Evolutionary conservation across 106 monocot genomes (phyloP).

Genomic region (Apostasia shenzhenica): DNA sequence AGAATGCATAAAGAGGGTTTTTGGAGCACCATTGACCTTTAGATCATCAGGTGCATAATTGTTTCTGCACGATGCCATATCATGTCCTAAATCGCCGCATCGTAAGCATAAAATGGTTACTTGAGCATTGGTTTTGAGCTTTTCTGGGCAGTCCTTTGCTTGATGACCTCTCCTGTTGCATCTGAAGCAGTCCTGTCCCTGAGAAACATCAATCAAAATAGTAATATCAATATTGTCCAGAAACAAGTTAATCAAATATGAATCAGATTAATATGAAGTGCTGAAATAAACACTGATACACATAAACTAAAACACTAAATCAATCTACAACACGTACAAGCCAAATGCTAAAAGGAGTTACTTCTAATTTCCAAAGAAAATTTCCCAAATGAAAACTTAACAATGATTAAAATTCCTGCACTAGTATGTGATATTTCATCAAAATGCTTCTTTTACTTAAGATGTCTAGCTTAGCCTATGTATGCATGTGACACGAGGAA

Average conservation of each 20-base stretch:
- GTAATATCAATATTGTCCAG: background rate
- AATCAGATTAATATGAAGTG: too few relatives aligned
- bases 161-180: conserved; percentile 85
- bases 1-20: background rate
- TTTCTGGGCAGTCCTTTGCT: conserved; percentile 82
- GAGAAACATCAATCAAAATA: conserved; percentile 2
- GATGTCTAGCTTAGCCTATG: too few relatives aligned
- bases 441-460: too few relatives aligned
- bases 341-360: too few relatives aligned
- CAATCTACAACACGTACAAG: too few relatives aligned
- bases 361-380: too few relatives aligned
- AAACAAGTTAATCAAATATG: background rate
- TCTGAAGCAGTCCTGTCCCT: conserved; percentile 67
- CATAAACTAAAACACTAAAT: too few relatives aligned
- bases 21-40: conserved; percentile 26
- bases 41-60: conserved; percentile 46
- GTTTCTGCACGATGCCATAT: conserved; percentile 66
- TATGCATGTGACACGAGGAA: too few relatives aligned
- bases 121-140: conserved; percentile 30
- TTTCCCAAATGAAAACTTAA: too few relatives aligned
- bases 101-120: conserved; percentile 51
- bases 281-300: too few relatives aligned
- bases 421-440: too few relatives aligned
- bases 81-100: conserved; percentile 82
- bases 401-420: too few relatives aligned